phyloP scores from a whole-genome alignment of 2,329 filamentous ascomycete genomes.

The Phaeosphaeria sp. region DNA sequence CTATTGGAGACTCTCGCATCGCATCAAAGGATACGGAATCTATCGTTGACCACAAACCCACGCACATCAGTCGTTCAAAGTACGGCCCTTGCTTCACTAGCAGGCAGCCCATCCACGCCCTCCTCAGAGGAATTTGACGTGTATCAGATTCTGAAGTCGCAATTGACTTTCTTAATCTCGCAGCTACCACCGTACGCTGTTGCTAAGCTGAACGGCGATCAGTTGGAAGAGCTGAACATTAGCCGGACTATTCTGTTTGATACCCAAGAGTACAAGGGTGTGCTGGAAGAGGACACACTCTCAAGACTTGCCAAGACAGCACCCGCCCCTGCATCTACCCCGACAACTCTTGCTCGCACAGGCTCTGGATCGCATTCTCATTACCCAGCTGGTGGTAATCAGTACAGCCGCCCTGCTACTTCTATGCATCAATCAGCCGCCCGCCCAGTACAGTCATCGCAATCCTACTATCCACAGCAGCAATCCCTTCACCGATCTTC shows the following conservation, averaged over 20 bases:
- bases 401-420: constrained; percentile 41
- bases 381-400: constrained; percentile 34
- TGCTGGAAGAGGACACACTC: constrained; percentile 81
- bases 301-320: constrained; percentile 53
- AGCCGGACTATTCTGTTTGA: constrained; percentile 79
- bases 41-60: constrained; percentile 69
- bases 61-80: constrained; percentile 72
- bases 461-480: constrained; percentile 44
- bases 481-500: constrained; percentile 43
- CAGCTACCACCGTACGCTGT: constrained; percentile 84
- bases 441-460: constrained; percentile 37
- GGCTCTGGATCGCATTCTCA: constrained; percentile 36
- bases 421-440: constrained; percentile 31
- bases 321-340: constrained; percentile 33
- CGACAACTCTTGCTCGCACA: constrained; percentile 35
- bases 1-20: constrained; percentile 78
- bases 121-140: constrained; percentile 63
- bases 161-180: constrained; percentile 75
- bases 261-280: constrained; percentile 74
- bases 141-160: constrained; percentile 77
- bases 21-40: constrained; percentile 79
- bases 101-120: constrained; percentile 69
- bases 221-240: constrained; percentile 81
- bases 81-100: constrained; percentile 61
- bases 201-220: constrained; percentile 83